Base-by-base conservation (phyloP, 1,284 basidiomycete species). In the Microbotryum scabiosae region DNA sequence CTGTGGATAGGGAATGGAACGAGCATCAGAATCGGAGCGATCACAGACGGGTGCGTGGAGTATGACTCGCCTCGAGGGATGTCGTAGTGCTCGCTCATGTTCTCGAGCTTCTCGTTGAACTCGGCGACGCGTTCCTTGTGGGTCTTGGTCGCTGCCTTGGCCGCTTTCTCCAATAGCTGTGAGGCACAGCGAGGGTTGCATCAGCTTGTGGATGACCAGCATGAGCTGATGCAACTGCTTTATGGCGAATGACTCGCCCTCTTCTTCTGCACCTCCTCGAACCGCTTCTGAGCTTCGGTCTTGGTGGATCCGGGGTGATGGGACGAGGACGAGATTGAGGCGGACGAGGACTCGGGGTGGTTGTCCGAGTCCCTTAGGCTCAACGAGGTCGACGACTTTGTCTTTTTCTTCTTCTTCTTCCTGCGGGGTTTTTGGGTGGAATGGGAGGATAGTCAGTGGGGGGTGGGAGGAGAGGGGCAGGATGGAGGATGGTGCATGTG, bases 71-170 rank as follows among this genome's bases (percentile, higher is more conserved):
- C 36, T 41, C 36, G 36, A 41, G 90, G 90, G 69, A 93, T 91
- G 74, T 93, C 90, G 74, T 93, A 88, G 79, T 93, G 90, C 78
- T 93, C 90, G 73, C 86, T 88, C 62, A 96, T 82, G 55, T 82
- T 79, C 74, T 93, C 92, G 8, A 98, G 80, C 73, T 96, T 89
- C 36, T 82, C 74, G 74, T 98, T 98, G 73, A 92, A 90, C 72
- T 92, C 88, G 63, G 84, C 84, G 25, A 98, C 92, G 54, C 92
- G 85, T 64, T 98, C 94, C 77, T 97, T 97, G 78, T 98, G 94
- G 10, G 89, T 90, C 77, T 86, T 88, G 69, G 80, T 79, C 0
- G 93, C 93, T 70, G 88, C 75, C 75, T 85, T 90, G 36, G 82
- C 81, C 26, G 93, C 88, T 69, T 84, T 83, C 64, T 86, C 84